Evolutionary conservation across 2,329 filamentous ascomycete genomes (phyloP).

Genomic region (Pyrenochaeta sp.): DNA sequence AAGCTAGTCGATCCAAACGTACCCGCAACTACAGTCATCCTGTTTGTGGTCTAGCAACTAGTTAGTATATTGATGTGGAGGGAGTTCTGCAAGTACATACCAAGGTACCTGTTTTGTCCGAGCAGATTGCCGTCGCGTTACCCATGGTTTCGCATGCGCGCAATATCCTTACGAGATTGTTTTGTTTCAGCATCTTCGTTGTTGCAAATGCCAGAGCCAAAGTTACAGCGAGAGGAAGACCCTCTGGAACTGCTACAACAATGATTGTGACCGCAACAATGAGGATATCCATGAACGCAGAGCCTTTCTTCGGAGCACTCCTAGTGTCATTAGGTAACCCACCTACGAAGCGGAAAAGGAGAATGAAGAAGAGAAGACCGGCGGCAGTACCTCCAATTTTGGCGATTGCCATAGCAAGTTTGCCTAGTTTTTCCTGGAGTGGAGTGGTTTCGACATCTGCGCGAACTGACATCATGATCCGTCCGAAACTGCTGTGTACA

Average conservation of each 20-base stretch:
- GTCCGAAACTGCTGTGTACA: conserved; percentile 63
- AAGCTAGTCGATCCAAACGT: conserved; percentile 51
- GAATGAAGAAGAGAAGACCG: conserved; percentile 47
- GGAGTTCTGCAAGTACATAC: conserved; percentile 2
- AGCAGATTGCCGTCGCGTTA: conserved; percentile 46
- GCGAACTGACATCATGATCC: conserved; percentile 64
- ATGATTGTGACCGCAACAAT: conserved; percentile 53
- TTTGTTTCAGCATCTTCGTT: conserved; percentile 44
- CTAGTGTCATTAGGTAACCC: conserved; percentile 35
- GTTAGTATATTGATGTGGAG: background rate
- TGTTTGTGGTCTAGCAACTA: conserved; percentile 42
- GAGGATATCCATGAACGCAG: conserved; percentile 51
- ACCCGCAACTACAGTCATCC: conserved; percentile 52
- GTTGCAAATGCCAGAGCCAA: conserved; percentile 47
- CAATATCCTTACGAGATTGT: conserved; percentile 44
- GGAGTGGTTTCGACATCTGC: conserved; percentile 62
- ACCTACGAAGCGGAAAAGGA: conserved; percentile 49
- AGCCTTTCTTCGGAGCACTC: conserved; percentile 39
- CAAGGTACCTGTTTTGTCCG: conserved; percentile 46
- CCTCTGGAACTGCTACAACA: conserved; percentile 52
- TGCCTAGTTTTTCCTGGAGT: conserved; percentile 62
- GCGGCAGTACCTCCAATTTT: conserved; percentile 56
- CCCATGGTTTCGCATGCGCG: conserved; percentile 48
- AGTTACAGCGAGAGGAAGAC: conserved; percentile 46
- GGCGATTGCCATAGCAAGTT: conserved; percentile 60